A percentile compares a stretch with the other conserved stretches of the same genome.
These are phyloP conservation scores for Clavariopsis aquatica DNA, from an alignment of 495 filamentous ascomycete genomes.

Conservation along the genomic window DNA sequence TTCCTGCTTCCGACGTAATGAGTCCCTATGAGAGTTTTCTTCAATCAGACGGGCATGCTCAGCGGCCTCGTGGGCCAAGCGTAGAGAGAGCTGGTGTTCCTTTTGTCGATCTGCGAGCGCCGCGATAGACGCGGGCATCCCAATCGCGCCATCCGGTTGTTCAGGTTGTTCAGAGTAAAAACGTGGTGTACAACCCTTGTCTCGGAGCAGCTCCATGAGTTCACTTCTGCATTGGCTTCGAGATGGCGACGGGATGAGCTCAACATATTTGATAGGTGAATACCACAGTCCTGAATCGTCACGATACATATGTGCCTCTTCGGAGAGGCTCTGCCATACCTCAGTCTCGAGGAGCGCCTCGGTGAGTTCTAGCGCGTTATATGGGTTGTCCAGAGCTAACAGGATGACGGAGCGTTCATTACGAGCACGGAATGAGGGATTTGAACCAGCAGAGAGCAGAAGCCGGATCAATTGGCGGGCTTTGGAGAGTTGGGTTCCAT, in stretches of 20 bases:
- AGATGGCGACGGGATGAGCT: slow-evolving; percentile 19
- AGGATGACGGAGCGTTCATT: slow-evolving; percentile 27
- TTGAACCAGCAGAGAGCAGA: slow-evolving; percentile 24
- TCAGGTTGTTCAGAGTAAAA: slow-evolving; percentile 32
- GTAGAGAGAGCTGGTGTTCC: slow-evolving; percentile 26
- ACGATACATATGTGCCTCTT: slow-evolving; percentile 33
- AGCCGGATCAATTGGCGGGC: slow-evolving; percentile 27
- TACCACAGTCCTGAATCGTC: slow-evolving; percentile 26
- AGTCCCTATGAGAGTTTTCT: slow-evolving; percentile 16
- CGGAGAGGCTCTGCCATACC: slow-evolving; percentile 32
- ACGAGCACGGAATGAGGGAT: slow-evolving; percentile 28
- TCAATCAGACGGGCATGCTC: slow-evolving; percentile 23
- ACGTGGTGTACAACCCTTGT: slow-evolving; percentile 29
- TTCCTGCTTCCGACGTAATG: slow-evolving; percentile 22
- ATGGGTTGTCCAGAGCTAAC: slow-evolving; percentile 29
- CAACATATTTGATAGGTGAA: slow-evolving; percentile 28
- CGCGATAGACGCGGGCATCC: slow-evolving; percentile 20
- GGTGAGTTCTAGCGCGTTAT: slow-evolving; percentile 27
- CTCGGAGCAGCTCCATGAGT: slow-evolving; percentile 29
- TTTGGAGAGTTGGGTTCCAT: slow-evolving; percentile 18
- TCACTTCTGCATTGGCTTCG: slow-evolving; percentile 4
- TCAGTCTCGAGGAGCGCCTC: slow-evolving; percentile 34
- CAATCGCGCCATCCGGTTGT: slow-evolving; percentile 26
- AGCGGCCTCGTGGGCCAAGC: slow-evolving; percentile 16
- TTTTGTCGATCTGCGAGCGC: slow-evolving; percentile 26